Evolutionary conservation across 257 asterid species (phyloP).

Genomic region (Galeopsis tetrahit): DNA sequence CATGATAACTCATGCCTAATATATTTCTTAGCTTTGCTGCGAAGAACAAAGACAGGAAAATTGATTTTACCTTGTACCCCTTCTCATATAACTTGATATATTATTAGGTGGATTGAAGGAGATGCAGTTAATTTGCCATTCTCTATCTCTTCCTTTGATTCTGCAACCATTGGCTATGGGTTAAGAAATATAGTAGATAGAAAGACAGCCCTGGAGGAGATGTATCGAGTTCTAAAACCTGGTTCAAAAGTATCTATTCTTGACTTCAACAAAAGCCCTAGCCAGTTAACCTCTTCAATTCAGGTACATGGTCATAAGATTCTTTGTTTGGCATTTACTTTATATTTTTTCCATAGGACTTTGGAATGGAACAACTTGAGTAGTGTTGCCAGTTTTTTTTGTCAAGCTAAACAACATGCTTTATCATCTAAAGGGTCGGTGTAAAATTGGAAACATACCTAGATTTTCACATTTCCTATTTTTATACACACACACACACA

Average conservation of each 20-base stretch:
- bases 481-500: too few species aligned
- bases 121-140: constrained; percentile 81
- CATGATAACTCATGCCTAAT: constrained; percentile 33
- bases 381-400: neutral
- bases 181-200: constrained; percentile 73
- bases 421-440: neutral
- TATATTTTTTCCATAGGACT: constrained; percentile 7
- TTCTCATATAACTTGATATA: constrained; percentile 23
- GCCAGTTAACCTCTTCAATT: constrained; percentile 48
- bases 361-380: neutral
- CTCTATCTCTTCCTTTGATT: constrained; percentile 67
- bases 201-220: constrained; percentile 67
- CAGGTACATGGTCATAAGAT: constrained; percentile 52
- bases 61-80: neutral
- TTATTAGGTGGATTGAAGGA: constrained; percentile 85
- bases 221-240: constrained; percentile 72
- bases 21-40: constrained; percentile 20
- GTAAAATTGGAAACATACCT: neutral
- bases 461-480: too few species aligned
- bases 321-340: neutral
- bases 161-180: constrained; percentile 88
- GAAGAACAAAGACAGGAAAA: constrained; percentile 11
- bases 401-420: constrained; percentile 5
- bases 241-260: constrained; percentile 76
- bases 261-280: constrained; percentile 78